Base-by-base conservation (phyloP, 192 early-diverging fungal genomes). In the Thamnidium elegans region DNA sequence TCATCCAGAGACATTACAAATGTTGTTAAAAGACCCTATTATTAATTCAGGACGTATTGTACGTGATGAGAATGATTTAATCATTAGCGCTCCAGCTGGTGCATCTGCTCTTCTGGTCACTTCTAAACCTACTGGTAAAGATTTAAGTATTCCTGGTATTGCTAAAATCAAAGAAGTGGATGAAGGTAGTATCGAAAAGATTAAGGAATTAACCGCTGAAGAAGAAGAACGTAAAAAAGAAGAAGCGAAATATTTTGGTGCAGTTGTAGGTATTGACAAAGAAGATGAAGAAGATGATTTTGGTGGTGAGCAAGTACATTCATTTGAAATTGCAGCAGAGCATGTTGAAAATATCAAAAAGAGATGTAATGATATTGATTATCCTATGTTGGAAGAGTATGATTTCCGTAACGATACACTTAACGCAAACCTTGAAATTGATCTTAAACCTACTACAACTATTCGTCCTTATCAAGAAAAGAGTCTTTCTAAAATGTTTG, bases 401-500 rank as follows among this genome's bases (percentile, higher is more conserved):
- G 96, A 99, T 74, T 99, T 99, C 70, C 85, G 92, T 55, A 92
- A 93, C 65, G 86, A 88, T 71, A 73, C 71, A 19, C 45, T 65
- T 23, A 78, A 83, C 51, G 72, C 84, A 8, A 74, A 80, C 46
- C 71, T 86, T 17, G 84, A 86, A 39, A 86, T 98, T 59, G 92
- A 95, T 64, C 87, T 97, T 11, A 98, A 97, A 70, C 90, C 96
- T n/a, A 90, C 90, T 7, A 96, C 96, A 3, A 86, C 86, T 0
- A 88, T 99, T 73, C 85, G 96, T n/a, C 92, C 94, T 42, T 86
- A 86, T 52, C 84, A 86, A 71, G 96, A 99, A 81, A 93, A 92
- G 70, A 87, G 87, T 54, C 78, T 99, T 23, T 90, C 86, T 73
- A 99, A 99, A 73, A 97, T 98, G 95, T 99, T 99, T 90, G 91